A percentile compares a stretch with the other conserved stretches of the same genome.
Conservation (phyloP, 2,329 filamentous ascomycete species). For the Fusarium albosuccineum region DNA sequence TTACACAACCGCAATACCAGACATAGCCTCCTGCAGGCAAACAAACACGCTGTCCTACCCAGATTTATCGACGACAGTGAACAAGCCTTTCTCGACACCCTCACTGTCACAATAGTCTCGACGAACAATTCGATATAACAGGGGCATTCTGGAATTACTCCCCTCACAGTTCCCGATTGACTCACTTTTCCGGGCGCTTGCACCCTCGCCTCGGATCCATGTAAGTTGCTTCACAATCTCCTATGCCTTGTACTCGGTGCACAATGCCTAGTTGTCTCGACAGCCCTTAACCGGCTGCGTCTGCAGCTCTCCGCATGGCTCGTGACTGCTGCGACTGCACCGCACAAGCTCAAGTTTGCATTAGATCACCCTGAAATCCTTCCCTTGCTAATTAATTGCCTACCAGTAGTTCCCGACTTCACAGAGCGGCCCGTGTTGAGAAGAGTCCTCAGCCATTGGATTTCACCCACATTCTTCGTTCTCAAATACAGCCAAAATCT, state of each 20-base stretch:
- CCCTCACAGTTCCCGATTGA: conserved; percentile 18
- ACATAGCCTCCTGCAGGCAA: conserved; percentile 29
- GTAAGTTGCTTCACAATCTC: conserved; percentile 38
- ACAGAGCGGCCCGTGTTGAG: conserved; percentile 1
- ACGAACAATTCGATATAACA: conserved; percentile 6
- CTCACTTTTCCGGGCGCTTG: conserved; percentile 16
- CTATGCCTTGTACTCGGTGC: conserved; percentile 29
- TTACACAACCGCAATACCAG: conserved; percentile 27
- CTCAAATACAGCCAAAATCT: neutral
- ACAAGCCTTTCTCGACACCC: conserved; percentile 17
- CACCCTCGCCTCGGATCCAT: conserved; percentile 37
- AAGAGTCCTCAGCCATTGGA: neutral
- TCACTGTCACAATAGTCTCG: conserved; percentile 13
- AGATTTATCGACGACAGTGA: conserved; percentile 12
- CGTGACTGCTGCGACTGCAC: conserved; percentile 36
- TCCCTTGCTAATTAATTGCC: conserved; percentile 29
- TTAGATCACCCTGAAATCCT: neutral
- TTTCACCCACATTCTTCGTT: neutral
- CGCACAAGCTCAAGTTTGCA: conserved; percentile 25
- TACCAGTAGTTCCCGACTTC: conserved; percentile 18
- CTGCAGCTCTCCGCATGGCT: conserved; percentile 46
- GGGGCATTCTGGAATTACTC: conserved; percentile 7
- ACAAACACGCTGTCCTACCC: conserved; percentile 28
- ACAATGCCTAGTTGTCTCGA: conserved; percentile 33
- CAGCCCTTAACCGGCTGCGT: conserved; percentile 39